A percentile compares a stretch with the other conserved stretches of the same genome.
phyloP scores from a whole-genome alignment of 768 basidiomycete genomes.

The Termitomyces titanicus region DNA sequence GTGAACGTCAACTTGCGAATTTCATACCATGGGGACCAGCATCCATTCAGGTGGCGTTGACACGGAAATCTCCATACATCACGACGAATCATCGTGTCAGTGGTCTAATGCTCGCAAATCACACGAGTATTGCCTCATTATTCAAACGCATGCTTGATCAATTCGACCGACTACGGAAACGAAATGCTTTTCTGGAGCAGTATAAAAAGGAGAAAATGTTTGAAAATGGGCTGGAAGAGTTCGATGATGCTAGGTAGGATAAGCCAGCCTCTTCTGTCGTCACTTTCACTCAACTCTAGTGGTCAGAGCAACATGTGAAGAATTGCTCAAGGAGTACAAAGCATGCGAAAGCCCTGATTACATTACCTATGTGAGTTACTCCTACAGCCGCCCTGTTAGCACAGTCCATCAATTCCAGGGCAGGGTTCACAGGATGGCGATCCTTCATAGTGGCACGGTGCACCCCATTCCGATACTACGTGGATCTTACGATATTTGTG shows the following conservation, averaged over 20 bases:
- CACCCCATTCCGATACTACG: not conserved
- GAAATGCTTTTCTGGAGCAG: conserved; percentile 94
- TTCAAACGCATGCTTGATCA: conserved; percentile 97
- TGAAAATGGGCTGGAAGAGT: conserved; percentile 89
- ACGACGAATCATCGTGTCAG: conserved; percentile 91
- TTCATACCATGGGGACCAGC: conserved; percentile 99
- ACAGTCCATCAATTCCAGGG: not conserved
- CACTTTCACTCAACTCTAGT: not conserved
- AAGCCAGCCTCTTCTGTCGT: not conserved
- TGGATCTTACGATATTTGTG: not conserved
- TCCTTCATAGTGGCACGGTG: conserved; percentile 14
- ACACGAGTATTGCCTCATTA: conserved; percentile 97
- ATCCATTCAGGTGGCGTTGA: conserved; percentile 95
- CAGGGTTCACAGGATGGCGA: conserved; percentile 26
- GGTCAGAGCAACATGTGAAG: conserved; percentile 76
- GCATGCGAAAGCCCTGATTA: conserved; percentile 96
- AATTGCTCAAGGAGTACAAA: conserved; percentile 89
- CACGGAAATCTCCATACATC: conserved; percentile 86
- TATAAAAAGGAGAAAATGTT: conserved; percentile 98
- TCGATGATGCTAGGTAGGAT: conserved; percentile 90
- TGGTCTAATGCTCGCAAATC: conserved; percentile 97
- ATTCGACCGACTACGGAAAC: conserved; percentile 80
- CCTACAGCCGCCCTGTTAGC: not conserved
- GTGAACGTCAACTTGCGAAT: conserved; percentile 93
- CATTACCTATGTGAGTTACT: conserved; percentile 57